Conservation (phyloP, 202 grass and related monocot species). For the Bolboschoenoplectus hybrid region DNA sequence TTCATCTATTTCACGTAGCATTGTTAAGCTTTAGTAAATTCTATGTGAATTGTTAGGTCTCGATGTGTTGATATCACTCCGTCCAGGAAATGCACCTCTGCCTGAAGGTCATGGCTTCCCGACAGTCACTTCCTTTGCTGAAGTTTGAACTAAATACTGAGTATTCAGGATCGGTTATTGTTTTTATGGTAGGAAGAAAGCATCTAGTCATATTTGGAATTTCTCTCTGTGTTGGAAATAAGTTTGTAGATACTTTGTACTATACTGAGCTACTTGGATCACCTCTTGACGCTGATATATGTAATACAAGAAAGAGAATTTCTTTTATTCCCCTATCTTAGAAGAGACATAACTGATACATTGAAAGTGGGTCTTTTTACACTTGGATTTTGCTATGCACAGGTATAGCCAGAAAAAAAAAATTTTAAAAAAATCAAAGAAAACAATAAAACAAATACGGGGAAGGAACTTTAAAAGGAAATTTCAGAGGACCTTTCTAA, state of each 20-base stretch:
- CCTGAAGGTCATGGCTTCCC: slow-evolving; percentile 66
- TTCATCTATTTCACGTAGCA: slow-evolving; percentile 27
- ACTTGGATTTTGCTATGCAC: no score
- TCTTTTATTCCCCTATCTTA: no score
- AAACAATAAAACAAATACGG: no score
- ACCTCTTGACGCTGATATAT: no score
- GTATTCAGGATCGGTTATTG: neutral
- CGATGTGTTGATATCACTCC: slow-evolving; percentile 72
- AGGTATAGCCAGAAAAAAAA: no score
- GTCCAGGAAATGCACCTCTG: slow-evolving; percentile 69
- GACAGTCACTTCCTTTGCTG: slow-evolving; percentile 67
- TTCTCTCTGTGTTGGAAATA: neutral
- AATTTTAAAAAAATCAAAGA: no score
- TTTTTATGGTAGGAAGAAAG: neutral
- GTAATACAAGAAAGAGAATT: no score
- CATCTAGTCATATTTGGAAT: neutral
- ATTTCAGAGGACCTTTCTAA: no score
- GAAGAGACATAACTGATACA: no score
- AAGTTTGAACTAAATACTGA: slow-evolving; percentile 41
- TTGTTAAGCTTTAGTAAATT: slow-evolving; percentile 4
- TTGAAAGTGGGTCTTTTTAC: no score
- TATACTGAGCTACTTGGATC: neutral
- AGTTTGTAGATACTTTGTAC: neutral
- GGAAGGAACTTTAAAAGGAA: no score
- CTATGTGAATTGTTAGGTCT: slow-evolving; percentile 52